Evolutionary conservation across 257 asterid species (phyloP), one percentile per base, ranked within the genome.

Genomic region (Nicotiana noctiflora): DNA sequence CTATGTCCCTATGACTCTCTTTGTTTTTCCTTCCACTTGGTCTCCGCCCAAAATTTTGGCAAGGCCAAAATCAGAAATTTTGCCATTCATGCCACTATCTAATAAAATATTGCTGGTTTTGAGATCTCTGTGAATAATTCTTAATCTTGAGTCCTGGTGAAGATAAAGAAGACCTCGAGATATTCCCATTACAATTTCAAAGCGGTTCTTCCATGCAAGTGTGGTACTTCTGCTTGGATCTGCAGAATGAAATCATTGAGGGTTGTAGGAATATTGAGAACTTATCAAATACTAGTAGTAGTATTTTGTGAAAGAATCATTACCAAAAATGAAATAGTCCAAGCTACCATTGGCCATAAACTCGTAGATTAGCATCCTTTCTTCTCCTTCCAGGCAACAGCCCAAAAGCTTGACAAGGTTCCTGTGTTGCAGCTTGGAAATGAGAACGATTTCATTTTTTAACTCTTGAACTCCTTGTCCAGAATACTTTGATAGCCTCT

Each of bases 401-500:
- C 84, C 84, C 31, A 76, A 29, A 31, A 82, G 84, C 65, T 59
- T 82, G 53, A 82, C 81, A 46, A 82, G 84, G 31, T 82, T 75
- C 17, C 84, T 51, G 27, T 82, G 84, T 51, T 82, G 84, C 57
- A 82, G 84, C 62, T 82, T 82, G 77, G 84, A 57, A 82, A 82
- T 82, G 52, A 79, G 70, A 40, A 59, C 29, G 2, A 77, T 66
- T 72, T 77, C 79, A 57, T 83, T 77, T 3, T 46, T 70, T 2
- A 67, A 79, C 32, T 82, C 84, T 14, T 83, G 52, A 70, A 10
- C 1, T 3, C 82, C 82, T 60, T 83, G 79, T 19, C 72, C 62
- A 12, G 85, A 83, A 37, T 70, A 57, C 60, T 79, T 72, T 2
- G 76, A 79, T 15, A 46, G 66, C 65, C 80, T 57, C 79, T 83